phyloP scores from a whole-genome alignment of 371 early-diverging fungal species.

The Coemansia sp. region DNA sequence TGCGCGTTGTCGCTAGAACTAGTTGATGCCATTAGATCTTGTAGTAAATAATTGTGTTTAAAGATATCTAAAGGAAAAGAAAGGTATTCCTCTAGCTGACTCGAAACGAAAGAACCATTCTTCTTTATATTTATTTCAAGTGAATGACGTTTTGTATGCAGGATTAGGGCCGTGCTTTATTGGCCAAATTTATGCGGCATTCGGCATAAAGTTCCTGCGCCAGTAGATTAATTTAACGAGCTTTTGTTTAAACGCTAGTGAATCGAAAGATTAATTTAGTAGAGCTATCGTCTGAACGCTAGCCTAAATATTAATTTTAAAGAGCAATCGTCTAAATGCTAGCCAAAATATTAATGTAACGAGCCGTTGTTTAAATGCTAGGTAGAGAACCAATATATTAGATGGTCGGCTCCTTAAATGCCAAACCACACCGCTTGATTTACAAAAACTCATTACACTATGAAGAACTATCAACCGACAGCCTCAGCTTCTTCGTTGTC shows the following conservation, averaged over 20 bases:
- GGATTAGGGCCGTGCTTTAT: constrained; percentile 6
- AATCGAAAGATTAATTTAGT: no score
- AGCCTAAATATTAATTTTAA: no score
- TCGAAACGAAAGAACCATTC: not conserved
- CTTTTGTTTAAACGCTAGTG: no score
- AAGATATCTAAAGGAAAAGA: constrained; percentile 1
- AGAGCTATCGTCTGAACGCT: no score
- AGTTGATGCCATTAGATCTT: not conserved
- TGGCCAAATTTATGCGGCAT: constrained; percentile 4
- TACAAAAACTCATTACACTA: no score
- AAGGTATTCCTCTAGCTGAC: not conserved
- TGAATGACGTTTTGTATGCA: not conserved
- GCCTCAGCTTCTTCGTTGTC: constrained; percentile 36
- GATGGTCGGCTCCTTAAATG: no score
- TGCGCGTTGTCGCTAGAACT: not conserved
- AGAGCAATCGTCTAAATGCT: no score
- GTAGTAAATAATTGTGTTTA: not conserved
- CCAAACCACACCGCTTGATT: no score
- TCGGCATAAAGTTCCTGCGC: not conserved
- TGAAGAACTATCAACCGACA: constrained; percentile 28
- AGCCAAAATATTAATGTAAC: no score
- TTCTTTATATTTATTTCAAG: not conserved
- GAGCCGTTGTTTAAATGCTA: no score
- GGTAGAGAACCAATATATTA: no score
- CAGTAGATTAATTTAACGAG: not conserved